A percentile compares a stretch with the other conserved stretches of the same genome.
These are phyloP conservation scores for Aspergillus fructus DNA, from an alignment of 2,329 filamentous ascomycete species.

Conservation along the genomic window DNA sequence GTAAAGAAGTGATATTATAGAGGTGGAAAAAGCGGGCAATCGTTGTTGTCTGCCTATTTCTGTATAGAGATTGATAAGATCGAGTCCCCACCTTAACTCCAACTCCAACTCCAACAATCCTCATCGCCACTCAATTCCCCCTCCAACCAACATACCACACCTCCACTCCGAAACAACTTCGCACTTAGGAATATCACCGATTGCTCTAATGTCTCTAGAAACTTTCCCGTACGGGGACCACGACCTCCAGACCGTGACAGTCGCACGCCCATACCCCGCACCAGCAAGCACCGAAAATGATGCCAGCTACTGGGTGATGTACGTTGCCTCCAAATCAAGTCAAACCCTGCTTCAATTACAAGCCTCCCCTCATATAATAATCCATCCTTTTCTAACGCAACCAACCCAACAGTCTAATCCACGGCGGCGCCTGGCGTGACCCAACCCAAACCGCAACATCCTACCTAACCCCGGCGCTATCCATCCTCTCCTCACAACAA, in stretches of 20 bases:
- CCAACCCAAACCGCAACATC: conserved; percentile 38
- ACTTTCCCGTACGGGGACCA: conserved; percentile 29
- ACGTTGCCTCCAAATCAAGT: conserved; percentile 9
- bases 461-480: conserved; percentile 36
- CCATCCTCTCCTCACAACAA: conserved; percentile 26
- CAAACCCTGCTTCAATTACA: no score
- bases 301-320: conserved; percentile 43
- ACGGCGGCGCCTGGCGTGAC: conserved; percentile 52
- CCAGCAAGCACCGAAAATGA: conserved; percentile 1
- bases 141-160: neutral
- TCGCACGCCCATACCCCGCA: conserved; percentile 24
- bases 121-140: neutral
- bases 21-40: no score
- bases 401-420: conserved; percentile 39
- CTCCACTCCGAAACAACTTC: neutral
- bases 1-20: no score
- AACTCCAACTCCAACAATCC: no score
- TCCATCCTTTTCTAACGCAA: neutral
- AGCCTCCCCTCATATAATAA: no score
- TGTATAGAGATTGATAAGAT: no score
- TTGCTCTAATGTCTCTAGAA: conserved; percentile 8
- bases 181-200: neutral
- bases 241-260: conserved; percentile 34
- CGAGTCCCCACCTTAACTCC: no score
- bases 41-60: no score